Evolutionary conservation across 768 basidiomycete species (phyloP), one percentile per base, ranked within the genome.

Genomic region (Dictyophora rubrovolvata): DNA sequence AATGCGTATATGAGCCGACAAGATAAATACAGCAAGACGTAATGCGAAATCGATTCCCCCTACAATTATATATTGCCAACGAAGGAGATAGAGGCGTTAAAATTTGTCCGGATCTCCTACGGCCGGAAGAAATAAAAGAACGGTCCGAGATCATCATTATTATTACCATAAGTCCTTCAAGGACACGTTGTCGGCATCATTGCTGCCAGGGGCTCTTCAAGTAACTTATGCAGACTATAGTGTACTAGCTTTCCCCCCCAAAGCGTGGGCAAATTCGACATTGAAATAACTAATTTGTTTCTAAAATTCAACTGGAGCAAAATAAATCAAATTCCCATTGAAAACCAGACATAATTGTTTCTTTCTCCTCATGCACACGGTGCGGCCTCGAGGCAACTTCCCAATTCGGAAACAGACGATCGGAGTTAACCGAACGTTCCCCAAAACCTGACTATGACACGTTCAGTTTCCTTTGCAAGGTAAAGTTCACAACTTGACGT

Each of bases 391-490:
- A 56, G 18, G 54, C 54, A 35, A n/a, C 35, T 36, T 47, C 12
- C 37, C 16, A 33, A 28, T 21, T 28, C 47, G 10, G 21, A 2
- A 28, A 28, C 28, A 28, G 28, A 28, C 28, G 56, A 22, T 48
- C 56, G 36, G 33, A 10, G 37, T 18, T 21, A 9, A 4, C 33
- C n/a, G 56, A 23, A 23, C 22, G 11, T n/a, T 21, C 20, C 28
- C 56, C 35, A 11, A 10, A 54, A 23, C 48, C 20, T 42, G 12
- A 14, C n/a, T 42, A 59, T 59, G 57, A 42, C 57, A 37, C 57
- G 57, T 34, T 52, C 57, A 16, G 49, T 59, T 47, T 59, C 57
- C 42, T 59, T 59, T 33, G 47, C 57, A 18, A 59, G 57, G 57
- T 59, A 52, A 52, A 51, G 47, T 18, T n/a, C 4, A 14, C 18